Base-by-base conservation (phyloP, 2,329 filamentous ascomycete species). In the Stachybotrys elegans region DNA sequence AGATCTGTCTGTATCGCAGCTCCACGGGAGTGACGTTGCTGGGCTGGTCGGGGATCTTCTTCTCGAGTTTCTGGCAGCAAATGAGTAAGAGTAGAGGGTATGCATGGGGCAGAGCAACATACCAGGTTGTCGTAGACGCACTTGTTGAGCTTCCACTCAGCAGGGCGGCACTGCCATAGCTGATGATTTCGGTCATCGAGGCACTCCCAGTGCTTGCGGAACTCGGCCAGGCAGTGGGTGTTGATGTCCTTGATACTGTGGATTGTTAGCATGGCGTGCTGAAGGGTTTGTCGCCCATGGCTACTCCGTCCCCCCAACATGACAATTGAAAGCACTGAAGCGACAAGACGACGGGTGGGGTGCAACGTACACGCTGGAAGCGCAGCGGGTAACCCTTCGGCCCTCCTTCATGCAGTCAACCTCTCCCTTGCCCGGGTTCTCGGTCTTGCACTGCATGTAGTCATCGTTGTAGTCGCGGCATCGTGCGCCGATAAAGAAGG, bases 381-480 rank as follows among this genome's bases (percentile, higher is more conserved):
- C 93, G 75, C 93, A 98, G 72, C 93, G 82, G 57, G 93, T 98
- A 50, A 98, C 93, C 69, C 93, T 88, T 67, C 93, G 81, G 45
- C 93, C 93, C 74, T 98, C 93, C 77, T 88, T 92, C 79, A 98
- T 73, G 72, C 93, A 98, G 56, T 95, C 88, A 51, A 94, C 69
- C 76, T 98, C 93, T 66, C 90, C 93, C 69, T 81, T 83, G 59
- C 93, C 93, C 51, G 88, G 85, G 59, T 89, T 84, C 72, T 96
- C 90, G 56, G 81, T 88, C 84, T 98, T 98, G 86, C 93, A 98
- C 75, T 95, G 88, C 92, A 98, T 98, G 73, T 86, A 98, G 72
- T 98, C 93, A 76, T 98, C 93, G 71, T 97, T 97, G 78, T 91
- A 98, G 50, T 87, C 76, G 66, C 81, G 86, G 83, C 93, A 98